Evolutionary conservation across 2,329 filamentous ascomycete species (phyloP).

Genomic region (Arthrinium puccinioides): DNA sequence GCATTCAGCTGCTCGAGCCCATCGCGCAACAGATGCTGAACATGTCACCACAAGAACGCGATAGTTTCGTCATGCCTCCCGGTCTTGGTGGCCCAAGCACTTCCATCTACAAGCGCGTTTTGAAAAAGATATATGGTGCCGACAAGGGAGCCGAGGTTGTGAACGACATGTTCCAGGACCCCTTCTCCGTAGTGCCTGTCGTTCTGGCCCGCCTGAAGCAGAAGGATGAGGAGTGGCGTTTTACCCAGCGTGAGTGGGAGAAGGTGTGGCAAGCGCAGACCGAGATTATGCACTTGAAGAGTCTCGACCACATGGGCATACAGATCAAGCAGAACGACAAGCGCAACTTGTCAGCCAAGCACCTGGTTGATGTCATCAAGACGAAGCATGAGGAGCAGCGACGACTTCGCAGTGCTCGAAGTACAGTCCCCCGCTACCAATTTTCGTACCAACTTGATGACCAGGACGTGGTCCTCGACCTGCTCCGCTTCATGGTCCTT

Average conservation of each 20-base stretch:
- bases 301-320: constrained; percentile 92
- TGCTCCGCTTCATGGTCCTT: constrained; percentile 55
- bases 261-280: constrained; percentile 98
- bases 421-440: constrained; percentile 60
- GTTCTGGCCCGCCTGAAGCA: constrained; percentile 86
- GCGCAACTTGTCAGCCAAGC: constrained; percentile 82
- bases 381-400: constrained; percentile 88
- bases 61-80: constrained; percentile 69
- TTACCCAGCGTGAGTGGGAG: constrained; percentile 95
- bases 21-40: constrained; percentile 85
- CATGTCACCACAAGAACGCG: constrained; percentile 66
- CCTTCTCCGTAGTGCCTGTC: constrained; percentile 81
- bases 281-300: constrained; percentile 89
- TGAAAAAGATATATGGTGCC: constrained; percentile 92
- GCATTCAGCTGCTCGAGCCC: constrained; percentile 91
- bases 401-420: constrained; percentile 57
- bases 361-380: constrained; percentile 83
- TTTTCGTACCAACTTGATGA: constrained; percentile 70
- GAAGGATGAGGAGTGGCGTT: constrained; percentile 96
- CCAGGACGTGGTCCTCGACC: constrained; percentile 57
- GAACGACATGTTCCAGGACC: constrained; percentile 75
- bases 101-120: constrained; percentile 92
- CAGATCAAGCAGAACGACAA: constrained; percentile 85
- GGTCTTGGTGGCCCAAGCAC: constrained; percentile 89
- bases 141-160: constrained; percentile 82